phyloP scores from a whole-genome alignment of 352 stramenopile species.

The Saprolegnia diclina region DNA sequence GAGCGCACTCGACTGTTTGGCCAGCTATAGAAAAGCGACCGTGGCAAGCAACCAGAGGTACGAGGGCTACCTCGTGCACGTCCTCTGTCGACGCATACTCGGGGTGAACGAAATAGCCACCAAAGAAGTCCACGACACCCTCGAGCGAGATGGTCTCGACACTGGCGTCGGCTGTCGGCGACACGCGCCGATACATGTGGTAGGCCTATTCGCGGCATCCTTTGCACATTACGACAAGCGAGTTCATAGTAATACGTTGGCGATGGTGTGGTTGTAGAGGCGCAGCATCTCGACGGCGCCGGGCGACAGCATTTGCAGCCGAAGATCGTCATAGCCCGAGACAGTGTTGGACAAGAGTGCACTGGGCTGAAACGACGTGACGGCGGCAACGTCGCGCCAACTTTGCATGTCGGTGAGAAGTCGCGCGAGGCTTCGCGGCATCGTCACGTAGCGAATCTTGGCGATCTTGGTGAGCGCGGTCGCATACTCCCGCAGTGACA shows the following conservation, averaged over 20 bases:
- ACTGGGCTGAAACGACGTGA: neutral
- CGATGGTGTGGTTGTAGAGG: slow-evolving; percentile 33
- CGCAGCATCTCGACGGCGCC: slow-evolving; percentile 47
- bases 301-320: slow-evolving; percentile 41
- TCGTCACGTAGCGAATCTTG: slow-evolving; percentile 25
- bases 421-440: slow-evolving; percentile 28
- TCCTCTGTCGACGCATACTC: slow-evolving; percentile 55
- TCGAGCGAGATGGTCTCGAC: slow-evolving; percentile 48
- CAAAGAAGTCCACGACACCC: slow-evolving; percentile 71
- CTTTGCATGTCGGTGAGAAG: slow-evolving; percentile 37
- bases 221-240: too few species aligned
- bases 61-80: slow-evolving; percentile 32
- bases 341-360: neutral
- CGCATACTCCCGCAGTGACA: slow-evolving; percentile 21
- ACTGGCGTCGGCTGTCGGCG: slow-evolving; percentile 4
- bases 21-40: neutral
- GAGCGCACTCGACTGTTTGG: neutral
- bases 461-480: slow-evolving; percentile 22
- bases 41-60: slow-evolving; percentile 26
- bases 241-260: too few species aligned
- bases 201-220: slow-evolving; percentile 43
- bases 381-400: neutral
- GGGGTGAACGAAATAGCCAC: slow-evolving; percentile 73
- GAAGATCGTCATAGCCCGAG: slow-evolving; percentile 42
- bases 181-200: slow-evolving; percentile 45